Conservation (phyloP, 1,284 basidiomycete species). For the Termitomyces sp. region DNA sequence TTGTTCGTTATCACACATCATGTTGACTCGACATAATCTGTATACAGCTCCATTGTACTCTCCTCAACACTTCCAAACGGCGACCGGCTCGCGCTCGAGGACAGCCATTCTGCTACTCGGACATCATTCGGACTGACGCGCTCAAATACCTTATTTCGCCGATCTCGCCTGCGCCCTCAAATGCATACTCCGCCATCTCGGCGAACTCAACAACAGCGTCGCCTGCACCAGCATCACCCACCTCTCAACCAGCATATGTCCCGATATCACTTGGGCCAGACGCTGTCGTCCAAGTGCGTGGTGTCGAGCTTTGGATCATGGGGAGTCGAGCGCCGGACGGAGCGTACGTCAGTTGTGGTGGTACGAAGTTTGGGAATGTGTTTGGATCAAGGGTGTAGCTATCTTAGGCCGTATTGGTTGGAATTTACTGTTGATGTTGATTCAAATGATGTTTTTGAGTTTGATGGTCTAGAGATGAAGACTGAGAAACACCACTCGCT, state of each 20-base stretch:
- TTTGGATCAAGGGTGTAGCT: background rate
- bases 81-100: conserved; percentile 9
- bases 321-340: conserved; percentile 51
- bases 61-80: conserved; percentile 43
- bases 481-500: no score
- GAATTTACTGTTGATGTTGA: no score
- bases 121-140: conserved; percentile 9
- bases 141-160: background rate
- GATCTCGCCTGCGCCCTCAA: background rate
- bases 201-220: background rate
- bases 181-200: background rate
- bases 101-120: conserved; percentile 17
- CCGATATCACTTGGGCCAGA: background rate
- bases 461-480: no score
- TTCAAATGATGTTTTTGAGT: no score
- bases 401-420: no score
- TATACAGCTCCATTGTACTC: conserved; percentile 60
- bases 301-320: conserved; percentile 58
- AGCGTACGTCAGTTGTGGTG: conserved; percentile 46
- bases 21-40: background rate
- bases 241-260: background rate
- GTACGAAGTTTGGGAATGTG: conserved; percentile 15
- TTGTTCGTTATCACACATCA: background rate
- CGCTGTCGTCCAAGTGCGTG: conserved; percentile 27
- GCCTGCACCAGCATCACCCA: background rate